Evolutionary conservation across 768 basidiomycete species (phyloP).

Genomic region (Collybia sordida): DNA sequence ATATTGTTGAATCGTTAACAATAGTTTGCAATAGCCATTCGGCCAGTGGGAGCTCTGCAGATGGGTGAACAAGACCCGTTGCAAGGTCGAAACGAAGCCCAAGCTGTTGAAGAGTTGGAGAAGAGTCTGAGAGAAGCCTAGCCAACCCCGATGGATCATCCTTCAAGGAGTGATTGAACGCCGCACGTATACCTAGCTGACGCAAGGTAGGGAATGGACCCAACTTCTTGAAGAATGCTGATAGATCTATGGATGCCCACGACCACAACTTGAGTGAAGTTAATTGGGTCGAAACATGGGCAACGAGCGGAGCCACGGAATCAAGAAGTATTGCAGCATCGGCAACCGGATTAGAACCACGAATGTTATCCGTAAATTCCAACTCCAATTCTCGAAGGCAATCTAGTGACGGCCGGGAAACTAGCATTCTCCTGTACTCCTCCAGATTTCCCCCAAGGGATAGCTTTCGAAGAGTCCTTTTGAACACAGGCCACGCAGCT

Average conservation of each 20-base stretch:
- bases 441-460: conserved; percentile 38
- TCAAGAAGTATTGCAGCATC: conserved; percentile 25
- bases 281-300: conserved; percentile 32
- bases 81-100: conserved; percentile 39
- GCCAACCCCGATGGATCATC: conserved; percentile 35
- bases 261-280: conserved; percentile 36
- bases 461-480: conserved; percentile 29
- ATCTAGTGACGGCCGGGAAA: conserved; percentile 28
- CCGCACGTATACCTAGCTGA: conserved; percentile 32
- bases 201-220: conserved; percentile 30
- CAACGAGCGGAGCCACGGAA: conserved; percentile 40
- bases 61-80: conserved; percentile 26
- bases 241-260: conserved; percentile 40
- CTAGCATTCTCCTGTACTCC: conserved; percentile 30
- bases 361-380: conserved; percentile 37
- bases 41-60: conserved; percentile 28
- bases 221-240: conserved; percentile 34
- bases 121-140: conserved; percentile 26
- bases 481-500: conserved; percentile 40
- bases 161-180: conserved; percentile 38
- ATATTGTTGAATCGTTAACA: conserved; percentile 26
- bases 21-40: conserved; percentile 32
- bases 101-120: conserved; percentile 30
- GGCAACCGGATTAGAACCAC: conserved; percentile 11
- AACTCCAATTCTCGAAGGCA: conserved; percentile 34